Conservation (phyloP, 345 rosid genomes). For the Pugionium cornutum region DNA sequence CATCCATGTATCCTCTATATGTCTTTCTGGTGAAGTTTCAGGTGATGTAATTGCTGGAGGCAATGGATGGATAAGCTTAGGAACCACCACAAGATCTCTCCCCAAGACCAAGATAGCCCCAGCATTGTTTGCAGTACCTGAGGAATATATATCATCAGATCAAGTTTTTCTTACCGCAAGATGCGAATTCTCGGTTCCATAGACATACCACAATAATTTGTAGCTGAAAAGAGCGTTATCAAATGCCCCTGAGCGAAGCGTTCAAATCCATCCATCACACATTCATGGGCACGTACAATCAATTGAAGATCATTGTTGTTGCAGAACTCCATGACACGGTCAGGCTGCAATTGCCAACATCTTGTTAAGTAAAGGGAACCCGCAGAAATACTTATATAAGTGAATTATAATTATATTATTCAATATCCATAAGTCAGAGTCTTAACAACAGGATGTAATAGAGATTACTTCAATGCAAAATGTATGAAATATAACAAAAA, state of each 20-base stretch:
- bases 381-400: background rate
- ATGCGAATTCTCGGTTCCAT: background rate
- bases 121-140: constrained; percentile 98
- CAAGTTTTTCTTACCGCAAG: background rate
- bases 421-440: no score
- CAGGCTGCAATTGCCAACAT: constrained; percentile 64
- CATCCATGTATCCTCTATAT: constrained; percentile 97
- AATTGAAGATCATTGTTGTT: constrained; percentile 96
- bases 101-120: constrained; percentile 98
- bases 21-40: constrained; percentile 80
- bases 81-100: constrained; percentile 97
- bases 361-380: constrained; percentile 21
- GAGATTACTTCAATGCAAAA: background rate
- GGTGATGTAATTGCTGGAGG: constrained; percentile 93
- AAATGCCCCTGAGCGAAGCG: constrained; percentile 98
- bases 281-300: constrained; percentile 97
- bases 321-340: constrained; percentile 98
- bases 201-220: constrained; percentile 87
- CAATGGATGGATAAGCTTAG: constrained; percentile 91
- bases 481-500: constrained; percentile 8
- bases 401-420: no score
- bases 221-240: constrained; percentile 94
- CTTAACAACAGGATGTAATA: background rate
- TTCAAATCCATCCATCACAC: constrained; percentile 99
- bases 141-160: background rate